A percentile compares a stretch with the other conserved stretches of the same genome.
phyloP scores from a whole-genome alignment of 2,329 filamentous ascomycete species.

The Keithomyces neogunnii region DNA sequence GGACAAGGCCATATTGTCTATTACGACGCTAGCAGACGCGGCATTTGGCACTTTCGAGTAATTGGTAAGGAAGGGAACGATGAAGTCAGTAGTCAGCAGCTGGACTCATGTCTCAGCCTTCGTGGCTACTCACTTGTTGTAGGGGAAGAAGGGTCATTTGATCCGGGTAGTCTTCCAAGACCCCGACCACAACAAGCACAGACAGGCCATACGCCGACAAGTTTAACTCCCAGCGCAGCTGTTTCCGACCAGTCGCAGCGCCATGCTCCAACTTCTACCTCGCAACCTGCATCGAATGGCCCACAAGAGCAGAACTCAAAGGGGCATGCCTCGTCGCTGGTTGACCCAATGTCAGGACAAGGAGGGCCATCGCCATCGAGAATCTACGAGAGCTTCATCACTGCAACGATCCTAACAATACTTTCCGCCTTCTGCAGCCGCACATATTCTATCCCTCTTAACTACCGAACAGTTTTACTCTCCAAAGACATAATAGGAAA shows the following conservation, averaged over 20 bases:
- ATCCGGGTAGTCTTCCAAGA: constrained; percentile 40
- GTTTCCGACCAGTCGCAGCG: constrained; percentile 27
- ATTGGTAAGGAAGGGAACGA: constrained; percentile 29
- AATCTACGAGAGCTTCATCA: constrained; percentile 46
- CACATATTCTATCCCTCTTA: constrained; percentile 42
- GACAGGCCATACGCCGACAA: constrained; percentile 35
- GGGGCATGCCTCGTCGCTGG: constrained; percentile 17
- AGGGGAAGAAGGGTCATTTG: constrained; percentile 42
- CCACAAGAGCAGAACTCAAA: constrained; percentile 19
- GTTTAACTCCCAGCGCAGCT: constrained; percentile 34
- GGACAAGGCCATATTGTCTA: constrained; percentile 45
- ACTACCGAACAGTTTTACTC: constrained; percentile 44
- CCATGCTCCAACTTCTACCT: constrained; percentile 9
- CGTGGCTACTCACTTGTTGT: constrained; percentile 34
- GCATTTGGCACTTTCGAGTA: constrained; percentile 48
- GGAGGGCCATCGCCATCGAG: constrained; percentile 21
- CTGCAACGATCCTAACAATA: constrained; percentile 42
- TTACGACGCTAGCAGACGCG: constrained; percentile 40
- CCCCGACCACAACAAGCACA: constrained; percentile 30
- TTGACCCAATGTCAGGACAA: constrained; percentile 12
- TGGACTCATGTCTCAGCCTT: constrained; percentile 33
- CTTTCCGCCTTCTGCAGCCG: constrained; percentile 39
- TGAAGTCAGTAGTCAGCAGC: constrained; percentile 14
- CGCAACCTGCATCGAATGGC: constrained; percentile 3
- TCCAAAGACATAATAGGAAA: constrained; percentile 15